A percentile compares a stretch with the other conserved stretches of the same genome.
Evolutionary conservation across 2,329 filamentous ascomycete species (phyloP).

Genomic region (Dactylonectria macrodidyma): DNA sequence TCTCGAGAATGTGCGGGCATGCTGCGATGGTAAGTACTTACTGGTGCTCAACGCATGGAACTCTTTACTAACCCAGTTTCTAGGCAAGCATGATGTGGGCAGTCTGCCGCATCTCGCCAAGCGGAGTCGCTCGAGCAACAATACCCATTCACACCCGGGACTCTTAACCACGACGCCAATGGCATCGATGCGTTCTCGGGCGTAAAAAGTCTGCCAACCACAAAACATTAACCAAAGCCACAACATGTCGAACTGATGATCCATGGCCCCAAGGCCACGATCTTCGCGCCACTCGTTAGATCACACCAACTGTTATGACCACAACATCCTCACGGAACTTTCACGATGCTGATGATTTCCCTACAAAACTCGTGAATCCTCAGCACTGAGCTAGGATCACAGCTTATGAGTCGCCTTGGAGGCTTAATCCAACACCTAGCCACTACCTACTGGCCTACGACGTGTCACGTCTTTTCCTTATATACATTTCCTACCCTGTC

Average conservation of each 20-base stretch:
- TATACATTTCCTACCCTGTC: constrained; percentile 35
- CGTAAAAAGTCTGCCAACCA: constrained; percentile 44
- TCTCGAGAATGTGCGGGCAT: constrained; percentile 95
- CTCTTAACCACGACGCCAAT: constrained; percentile 55
- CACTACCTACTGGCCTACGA: constrained; percentile 41
- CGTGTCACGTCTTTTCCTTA: constrained; percentile 37
- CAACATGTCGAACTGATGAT: constrained; percentile 25
- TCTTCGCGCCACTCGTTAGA: constrained; percentile 32
- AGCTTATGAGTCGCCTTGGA: constrained; percentile 35
- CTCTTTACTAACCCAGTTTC: constrained; percentile 41
- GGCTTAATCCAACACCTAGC: constrained; percentile 43
- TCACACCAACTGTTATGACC: constrained; percentile 43
- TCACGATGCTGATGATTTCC: constrained; percentile 51
- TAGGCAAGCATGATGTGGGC: constrained; percentile 83
- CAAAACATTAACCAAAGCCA: constrained; percentile 21
- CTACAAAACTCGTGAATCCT: constrained; percentile 35
- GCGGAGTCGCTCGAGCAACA: constrained; percentile 58
- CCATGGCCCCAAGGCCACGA: constrained; percentile 28
- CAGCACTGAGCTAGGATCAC: constrained; percentile 34
- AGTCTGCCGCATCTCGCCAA: constrained; percentile 66
- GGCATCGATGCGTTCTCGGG: constrained; percentile 55
- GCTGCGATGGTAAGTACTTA: constrained; percentile 87
- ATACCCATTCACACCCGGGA: constrained; percentile 54
- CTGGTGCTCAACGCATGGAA: background rate
- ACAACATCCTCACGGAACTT: constrained; percentile 47